These are phyloP conservation scores for Boletus pseudo-olivaceus DNA, from an alignment of 768 basidiomycete genomes.

Conservation along the genomic window DNA sequence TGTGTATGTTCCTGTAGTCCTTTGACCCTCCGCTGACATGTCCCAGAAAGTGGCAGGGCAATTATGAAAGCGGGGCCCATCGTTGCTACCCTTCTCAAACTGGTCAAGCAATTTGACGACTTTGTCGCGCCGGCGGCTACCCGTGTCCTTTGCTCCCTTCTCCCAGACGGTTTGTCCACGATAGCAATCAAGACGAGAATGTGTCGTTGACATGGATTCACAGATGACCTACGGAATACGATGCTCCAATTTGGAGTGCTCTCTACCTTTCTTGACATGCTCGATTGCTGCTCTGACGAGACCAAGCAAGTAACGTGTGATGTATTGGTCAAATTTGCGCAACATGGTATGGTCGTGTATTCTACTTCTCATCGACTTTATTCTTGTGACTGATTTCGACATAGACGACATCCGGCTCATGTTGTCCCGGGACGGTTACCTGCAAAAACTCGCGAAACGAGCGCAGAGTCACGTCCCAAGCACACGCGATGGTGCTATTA, in stretches of 20 bases:
- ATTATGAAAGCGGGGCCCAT: slow-evolving; percentile 5
- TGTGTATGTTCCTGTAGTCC: neutral
- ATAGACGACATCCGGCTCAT: slow-evolving; percentile 9
- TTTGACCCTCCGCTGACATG: neutral
- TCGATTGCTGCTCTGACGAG: slow-evolving; percentile 19
- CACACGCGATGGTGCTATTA: slow-evolving; percentile 18
- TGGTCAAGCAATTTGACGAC: slow-evolving; percentile 24
- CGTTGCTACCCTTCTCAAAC: slow-evolving; percentile 16
- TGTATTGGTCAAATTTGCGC: slow-evolving; percentile 15
- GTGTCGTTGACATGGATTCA: neutral
- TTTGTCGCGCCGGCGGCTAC: slow-evolving; percentile 29
- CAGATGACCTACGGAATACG: slow-evolving; percentile 20
- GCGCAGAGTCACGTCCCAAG: slow-evolving; percentile 2
- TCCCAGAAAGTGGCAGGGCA: slow-evolving; percentile 4
- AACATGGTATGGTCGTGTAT: slow-evolving; percentile 12
- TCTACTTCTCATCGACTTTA: neutral
- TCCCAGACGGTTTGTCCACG: slow-evolving; percentile 17
- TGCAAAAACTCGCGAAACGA: slow-evolving; percentile 15
- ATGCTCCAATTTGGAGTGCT: slow-evolving; percentile 18
- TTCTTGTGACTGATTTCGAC: neutral
- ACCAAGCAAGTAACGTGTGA: slow-evolving; percentile 13
- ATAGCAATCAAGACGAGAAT: neutral
- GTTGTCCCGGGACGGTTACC: slow-evolving; percentile 5
- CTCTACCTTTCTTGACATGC: slow-evolving; percentile 16
- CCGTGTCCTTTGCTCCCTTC: slow-evolving; percentile 23